Base-by-base conservation (phyloP, 192 early-diverging fungal species). In the Oehlia diaphana region DNA sequence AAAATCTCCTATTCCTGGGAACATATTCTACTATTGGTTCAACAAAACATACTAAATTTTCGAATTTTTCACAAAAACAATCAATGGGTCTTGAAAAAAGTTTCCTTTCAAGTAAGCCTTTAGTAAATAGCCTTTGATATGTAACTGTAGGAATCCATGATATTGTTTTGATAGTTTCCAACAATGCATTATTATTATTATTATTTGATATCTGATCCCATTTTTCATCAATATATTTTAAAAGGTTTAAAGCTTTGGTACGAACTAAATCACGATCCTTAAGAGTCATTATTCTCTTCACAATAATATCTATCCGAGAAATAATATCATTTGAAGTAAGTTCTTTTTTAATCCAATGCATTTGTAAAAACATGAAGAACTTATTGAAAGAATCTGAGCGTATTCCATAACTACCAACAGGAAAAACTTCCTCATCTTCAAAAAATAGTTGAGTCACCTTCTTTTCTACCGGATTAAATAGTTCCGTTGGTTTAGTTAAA, bases 221-320 rank as follows among this genome's bases (percentile, higher is more conserved):
- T 14, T 33, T 66, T 6, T 28, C 64, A 66, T 66, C 64, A 35
- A 66, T 66, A 66, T 66, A 66, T 28, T 28, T 66, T n/a, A 66
- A 28, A 26, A 66, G 26, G 9, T 33, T 35, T 0, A 10, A 33
- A 4, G 64, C 23, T 33, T 35, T 66, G 5, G 0, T 2, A n/a
- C 31, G 14, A 58, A 19, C 4, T 16, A 65, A 23, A 23, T 65
- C 2, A 28, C 33, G 3, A 4, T 37, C 63, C 6, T 65, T 4
- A 31, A 10, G 16, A 19, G 4, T 58, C 4, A 5, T 58, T 0
- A 7, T 28, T 66, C 10, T 7, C 31, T 16, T 33, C 2, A 35
- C 13, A 66, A 33, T 33, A 14, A 28, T 12, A 28, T 66, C 16
- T 13, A 66, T 66, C 9, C 64, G 23, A 5, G 23, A 26, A 28